Evolutionary conservation across 129 eudicot species (phyloP), one percentile per base, ranked within the genome.

Genomic region (Artemisia argyi): DNA sequence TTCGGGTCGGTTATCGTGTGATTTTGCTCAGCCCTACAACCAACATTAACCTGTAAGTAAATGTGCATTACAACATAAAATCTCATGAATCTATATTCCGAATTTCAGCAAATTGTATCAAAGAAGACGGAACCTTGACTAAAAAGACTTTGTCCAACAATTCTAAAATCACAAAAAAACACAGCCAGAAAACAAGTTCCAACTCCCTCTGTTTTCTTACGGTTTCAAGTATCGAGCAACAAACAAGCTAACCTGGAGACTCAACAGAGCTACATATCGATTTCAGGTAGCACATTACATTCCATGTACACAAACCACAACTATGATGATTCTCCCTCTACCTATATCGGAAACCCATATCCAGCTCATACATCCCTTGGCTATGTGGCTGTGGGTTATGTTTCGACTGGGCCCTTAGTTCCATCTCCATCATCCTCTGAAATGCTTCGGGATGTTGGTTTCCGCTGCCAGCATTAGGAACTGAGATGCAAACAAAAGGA

Each of bases 361-460:
- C 66, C 66, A 61, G 66, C 47, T 61, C 66, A 64, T 35, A 64
- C 49, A 64, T 32, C 69, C 51, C 52, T 64, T 64, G 69, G 51
- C 49, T 64, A 64, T 78, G 91, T 75, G 46, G 46, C 42, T 78
- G 91, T 75, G 46, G 46, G 46, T 11, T 39, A 39, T 88, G 93
- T 70, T 83, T 92, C n/a, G 88, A 78, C 5, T 81, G 89, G 24
- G 86, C 85, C 71, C 86, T 60, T 26, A 68, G 76, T 66, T 89
- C 96, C 87, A 89, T 85, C 69, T 85, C 87, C 35, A 92, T 56
- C 48, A 92, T 86, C 84, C 96, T 89, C 54, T 84, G 94, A 35
- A 89, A 79, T n/a, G 89, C 87, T 47, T 88, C 91, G 2, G 93
- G 91, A 30, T 83, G 87, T 50, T 75, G 74, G 61, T 71, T 79